Evolutionary conservation across 2,329 filamentous ascomycete species (phyloP), one percentile per base, ranked within the genome.

Genomic region (Beauveria rudraprayagi): DNA sequence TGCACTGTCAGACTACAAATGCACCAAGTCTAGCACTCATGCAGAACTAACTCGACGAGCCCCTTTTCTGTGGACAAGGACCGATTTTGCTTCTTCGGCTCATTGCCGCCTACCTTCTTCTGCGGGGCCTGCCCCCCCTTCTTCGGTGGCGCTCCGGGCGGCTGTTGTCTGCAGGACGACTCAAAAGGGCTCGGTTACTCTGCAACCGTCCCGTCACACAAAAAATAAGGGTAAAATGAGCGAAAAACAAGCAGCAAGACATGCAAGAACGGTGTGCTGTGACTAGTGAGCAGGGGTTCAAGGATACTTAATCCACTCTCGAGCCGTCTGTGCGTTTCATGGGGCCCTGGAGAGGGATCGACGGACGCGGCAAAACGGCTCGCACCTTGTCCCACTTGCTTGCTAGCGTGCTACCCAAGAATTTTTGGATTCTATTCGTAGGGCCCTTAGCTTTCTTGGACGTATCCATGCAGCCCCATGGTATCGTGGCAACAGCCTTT

Each of bases 71-170:
- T 7, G 50, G 6, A 43, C 19, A 19, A 44, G 44, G 17, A 55
- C 40, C 8, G 10, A 57, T n/a, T 37, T 50, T 57, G 55, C 55
- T 57, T 57, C 55, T 57, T 19, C 55, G 55, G 55, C 22, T 41
- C 55, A 30, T 14, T 57, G 8, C 53, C 53, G 53, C 43, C 48
- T n/a, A 28, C 17, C 6, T 24, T 56, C 26, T 17, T 40, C 44
- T 57, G 28, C 55, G 47, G 48, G 44, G 19, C 28, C 43, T 28
- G 5, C 43, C 22, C 19, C 44, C 44, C 55, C 40, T 50, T 51
- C 56, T 34, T 30, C 47, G 56, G 47, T 52, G 56, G 37, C 56
- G 24, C 2, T 17, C 19, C 19, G 19, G 55, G 40, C 43, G 55
- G 55, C 55, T 48, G 28, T 37, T n/a, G 22, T 19, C 44, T 30